Evolutionary conservation across 2,329 filamentous ascomycete genomes (phyloP), one percentile per base, ranked within the genome.

Genomic region (Hymenoscyphus albidus): DNA sequence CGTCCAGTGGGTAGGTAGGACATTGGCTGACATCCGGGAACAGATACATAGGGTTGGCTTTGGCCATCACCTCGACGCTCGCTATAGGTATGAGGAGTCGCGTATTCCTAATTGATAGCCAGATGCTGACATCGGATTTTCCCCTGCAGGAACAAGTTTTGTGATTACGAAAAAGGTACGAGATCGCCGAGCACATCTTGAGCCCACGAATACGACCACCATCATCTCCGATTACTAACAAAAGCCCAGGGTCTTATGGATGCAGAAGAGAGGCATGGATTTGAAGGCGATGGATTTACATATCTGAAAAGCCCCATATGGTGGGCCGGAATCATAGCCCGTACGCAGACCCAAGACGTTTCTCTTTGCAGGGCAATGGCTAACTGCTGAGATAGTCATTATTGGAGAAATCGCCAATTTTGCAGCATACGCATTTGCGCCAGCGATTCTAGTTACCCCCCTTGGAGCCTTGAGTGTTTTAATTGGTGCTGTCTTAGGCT

Each of bases 101-200:
- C 56, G 62, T 55, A 44, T 27, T 35, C 58, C 48, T 58, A 54
- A 58, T n/a, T 56, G 14, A 56, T 56, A 39, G 32, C 27, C 48
- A 5, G 7, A 12, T 55, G 27, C 59, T 62, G 48, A 62, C 58
- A 9, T 13, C 27, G 44, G 44, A 12, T 44, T 57, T 59, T 42
- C 61, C 61, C 61, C 61, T 38, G 42, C 72, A 95, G 92, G 93
- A 75, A 93, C 92, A 61, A 97, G 93, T 84, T 99, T 99, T 78
- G 94, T 99, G 71, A 97, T 99, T 74, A 99, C 96, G 58, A 99
- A 99, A 81, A 98, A 97, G 85, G 91, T 95, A 80, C 77, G 79
- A 76, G 66, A 60, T 56, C 38, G 62, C 27, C 42, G 40, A 44
- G 40, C 32, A 58, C 22, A 48, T 10, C 10, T 32, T 22, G 22